These are phyloP conservation scores for Boletus vermiculosoides DNA, from an alignment of 768 basidiomycete species.

Conservation along the genomic window DNA sequence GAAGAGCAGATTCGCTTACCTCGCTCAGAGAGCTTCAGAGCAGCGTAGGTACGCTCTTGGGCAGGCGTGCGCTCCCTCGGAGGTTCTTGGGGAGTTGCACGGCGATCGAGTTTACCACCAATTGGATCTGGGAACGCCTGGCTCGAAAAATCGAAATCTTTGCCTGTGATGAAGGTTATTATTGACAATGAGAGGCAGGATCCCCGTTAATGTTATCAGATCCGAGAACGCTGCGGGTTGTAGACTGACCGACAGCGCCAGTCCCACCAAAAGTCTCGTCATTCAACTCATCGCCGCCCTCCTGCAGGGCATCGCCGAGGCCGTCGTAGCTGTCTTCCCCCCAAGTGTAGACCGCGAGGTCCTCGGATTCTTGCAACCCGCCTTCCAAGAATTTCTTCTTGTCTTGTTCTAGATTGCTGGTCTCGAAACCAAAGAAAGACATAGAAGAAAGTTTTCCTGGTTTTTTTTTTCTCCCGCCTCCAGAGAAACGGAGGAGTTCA, in stretches of 20 bases:
- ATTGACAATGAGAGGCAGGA: neutral
- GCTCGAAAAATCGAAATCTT: conserved; percentile 86
- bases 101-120: conserved; percentile 15
- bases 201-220: conserved; percentile 13
- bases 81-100: conserved; percentile 22
- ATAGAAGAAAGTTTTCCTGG: conserved; percentile 35
- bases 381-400: conserved; percentile 54
- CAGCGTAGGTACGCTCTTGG: conserved; percentile 21
- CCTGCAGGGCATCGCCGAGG: conserved; percentile 81
- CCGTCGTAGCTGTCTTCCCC: conserved; percentile 89
- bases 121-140: conserved; percentile 34
- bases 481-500: conserved; percentile 14
- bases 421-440: conserved; percentile 84
- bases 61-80: conserved; percentile 29
- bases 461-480: conserved; percentile 21
- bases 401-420: conserved; percentile 61
- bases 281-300: conserved; percentile 91
- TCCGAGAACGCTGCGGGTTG: conserved; percentile 1
- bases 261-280: conserved; percentile 91
- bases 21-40: conserved; percentile 25
- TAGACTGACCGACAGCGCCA: conserved; percentile 66
- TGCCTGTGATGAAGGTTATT: conserved; percentile 48
- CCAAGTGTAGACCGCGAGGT: conserved; percentile 91
- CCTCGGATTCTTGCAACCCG: conserved; percentile 59
- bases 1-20: conserved; percentile 25